Evolutionary conservation across 768 basidiomycete species (phyloP).

Genomic region (Infundibulicybe gibba): DNA sequence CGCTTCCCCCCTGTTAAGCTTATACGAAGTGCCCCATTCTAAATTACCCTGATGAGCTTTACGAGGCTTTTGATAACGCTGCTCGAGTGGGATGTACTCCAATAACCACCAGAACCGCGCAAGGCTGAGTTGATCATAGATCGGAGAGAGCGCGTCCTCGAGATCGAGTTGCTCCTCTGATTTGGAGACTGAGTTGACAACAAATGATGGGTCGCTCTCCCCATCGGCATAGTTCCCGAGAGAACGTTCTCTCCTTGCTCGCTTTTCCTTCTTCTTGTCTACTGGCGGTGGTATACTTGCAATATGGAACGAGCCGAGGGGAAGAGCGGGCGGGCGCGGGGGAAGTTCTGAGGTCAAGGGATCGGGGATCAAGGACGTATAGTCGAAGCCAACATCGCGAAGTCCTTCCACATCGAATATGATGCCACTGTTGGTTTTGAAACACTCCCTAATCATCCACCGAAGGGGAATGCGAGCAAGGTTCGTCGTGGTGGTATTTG

Average conservation of each 20-base stretch:
- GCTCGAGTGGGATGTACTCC: slow-evolving; percentile 39
- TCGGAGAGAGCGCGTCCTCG: slow-evolving; percentile 39
- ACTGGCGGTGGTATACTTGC: slow-evolving; percentile 9
- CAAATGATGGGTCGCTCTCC: too few species aligned
- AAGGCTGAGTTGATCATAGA: slow-evolving; percentile 56
- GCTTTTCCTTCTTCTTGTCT: background rate
- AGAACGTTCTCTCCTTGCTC: too few species aligned
- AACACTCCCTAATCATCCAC: slow-evolving; percentile 58
- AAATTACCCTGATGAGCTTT: too few species aligned
- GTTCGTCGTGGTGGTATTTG: slow-evolving; percentile 22
- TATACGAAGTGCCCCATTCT: slow-evolving; percentile 7
- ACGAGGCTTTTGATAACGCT: slow-evolving; percentile 32
- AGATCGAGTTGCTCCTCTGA: slow-evolving; percentile 53
- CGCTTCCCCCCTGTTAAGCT: slow-evolving; percentile 22
- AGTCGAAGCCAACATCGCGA: slow-evolving; percentile 21
- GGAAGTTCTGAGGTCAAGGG: slow-evolving; percentile 30
- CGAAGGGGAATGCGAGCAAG: slow-evolving; percentile 38
- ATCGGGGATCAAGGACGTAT: too few species aligned
- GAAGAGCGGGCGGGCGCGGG: slow-evolving; percentile 25
- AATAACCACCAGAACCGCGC: slow-evolving; percentile 73
- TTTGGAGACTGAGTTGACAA: slow-evolving; percentile 4
- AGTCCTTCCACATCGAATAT: slow-evolving; percentile 33
- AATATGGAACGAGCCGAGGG: slow-evolving; percentile 13
- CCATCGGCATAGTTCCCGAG: too few species aligned
- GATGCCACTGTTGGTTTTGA: slow-evolving; percentile 40